Percentiles rank a stretch among this genome's conserved stretches.
These are phyloP conservation scores for Candida alai DNA, from an alignment of 805 yeast species.

Conservation along the genomic window DNA sequence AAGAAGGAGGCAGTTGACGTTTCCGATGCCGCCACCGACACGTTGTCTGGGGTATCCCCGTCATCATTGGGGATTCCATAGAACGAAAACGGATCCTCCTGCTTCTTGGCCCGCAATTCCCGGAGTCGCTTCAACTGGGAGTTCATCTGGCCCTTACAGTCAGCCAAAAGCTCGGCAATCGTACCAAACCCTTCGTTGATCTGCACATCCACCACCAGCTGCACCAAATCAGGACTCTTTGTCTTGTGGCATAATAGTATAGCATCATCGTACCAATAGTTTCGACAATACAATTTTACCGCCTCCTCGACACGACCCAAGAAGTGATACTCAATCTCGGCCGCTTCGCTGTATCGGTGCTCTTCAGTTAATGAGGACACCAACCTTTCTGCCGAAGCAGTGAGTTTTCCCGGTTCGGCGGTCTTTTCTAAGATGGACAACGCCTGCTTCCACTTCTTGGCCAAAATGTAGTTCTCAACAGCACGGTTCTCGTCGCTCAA, in stretches of 20 bases:
- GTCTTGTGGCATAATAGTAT: slow-evolving; percentile 56
- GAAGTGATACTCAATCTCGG: slow-evolving; percentile 63
- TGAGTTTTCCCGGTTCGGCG: slow-evolving; percentile 20
- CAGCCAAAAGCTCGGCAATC: slow-evolving; percentile 87
- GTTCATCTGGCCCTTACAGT: slow-evolving; percentile 77
- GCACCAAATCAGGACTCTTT: slow-evolving; percentile 43
- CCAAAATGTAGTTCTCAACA: slow-evolving; percentile 61
- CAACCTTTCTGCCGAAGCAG: slow-evolving; percentile 54
- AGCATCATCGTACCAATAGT: slow-evolving; percentile 72
- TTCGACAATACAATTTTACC: slow-evolving; percentile 66
- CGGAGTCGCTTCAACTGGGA: slow-evolving; percentile 83
- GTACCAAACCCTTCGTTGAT: slow-evolving; percentile 85
- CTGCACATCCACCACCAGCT: slow-evolving; percentile 60
- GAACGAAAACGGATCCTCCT: slow-evolving; percentile 79
- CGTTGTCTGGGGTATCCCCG: slow-evolving; percentile 81
- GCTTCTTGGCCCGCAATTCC: slow-evolving; percentile 80
- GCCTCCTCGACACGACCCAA: slow-evolving; percentile 61
- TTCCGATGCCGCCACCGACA: slow-evolving; percentile 92
- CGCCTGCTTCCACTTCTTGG: slow-evolving; percentile 85
- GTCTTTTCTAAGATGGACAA: slow-evolving; percentile 49
- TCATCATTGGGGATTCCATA: slow-evolving; percentile 62
- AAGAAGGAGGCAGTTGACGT: slow-evolving; percentile 89
- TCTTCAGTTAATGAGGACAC: slow-evolving; percentile 59
- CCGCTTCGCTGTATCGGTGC: slow-evolving; percentile 77
- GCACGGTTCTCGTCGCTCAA: slow-evolving; percentile 58